Conservation (phyloP, 192 early-diverging fungal genomes). For the Umbelopsis isabellina region DNA sequence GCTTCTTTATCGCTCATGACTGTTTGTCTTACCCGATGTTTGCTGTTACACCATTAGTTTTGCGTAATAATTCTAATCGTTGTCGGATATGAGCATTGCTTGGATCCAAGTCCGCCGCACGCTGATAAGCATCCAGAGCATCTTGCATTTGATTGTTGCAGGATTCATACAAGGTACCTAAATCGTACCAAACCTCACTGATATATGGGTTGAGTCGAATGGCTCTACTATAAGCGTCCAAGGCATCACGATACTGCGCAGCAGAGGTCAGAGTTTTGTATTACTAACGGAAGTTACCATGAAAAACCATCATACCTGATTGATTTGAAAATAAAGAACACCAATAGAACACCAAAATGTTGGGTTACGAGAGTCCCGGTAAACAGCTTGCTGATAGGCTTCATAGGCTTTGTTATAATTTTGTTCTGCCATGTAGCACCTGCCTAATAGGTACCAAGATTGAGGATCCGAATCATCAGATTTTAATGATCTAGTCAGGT, state of each 20-base stretch:
- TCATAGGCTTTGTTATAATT: constrained; percentile 97
- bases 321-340: constrained; percentile 97
- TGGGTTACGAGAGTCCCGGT: constrained; percentile 91
- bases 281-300: not conserved
- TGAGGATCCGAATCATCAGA: constrained; percentile 85
- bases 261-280: not conserved
- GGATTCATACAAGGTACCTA: constrained; percentile 95
- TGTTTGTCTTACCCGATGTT: not conserved
- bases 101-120: constrained; percentile 92
- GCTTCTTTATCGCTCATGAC: no score
- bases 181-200: constrained; percentile 97
- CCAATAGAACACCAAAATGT: constrained; percentile 99
- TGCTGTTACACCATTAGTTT: constrained; percentile 18
- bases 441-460: constrained; percentile 93
- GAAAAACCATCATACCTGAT: constrained; percentile 52
- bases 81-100: constrained; percentile 87
- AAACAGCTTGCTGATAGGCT: constrained; percentile 97
- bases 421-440: constrained; percentile 95
- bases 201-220: constrained; percentile 94
- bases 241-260: constrained; percentile 84
- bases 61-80: constrained; percentile 50
- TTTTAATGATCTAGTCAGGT: constrained; percentile 83
- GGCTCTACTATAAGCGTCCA: constrained; percentile 96
- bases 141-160: constrained; percentile 98
- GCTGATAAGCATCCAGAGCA: constrained; percentile 95